Percentiles rank a stretch among this genome's conserved stretches.
Evolutionary conservation across 2,329 filamentous ascomycete genomes (phyloP).

Genomic region (Exophiala viscosa): DNA sequence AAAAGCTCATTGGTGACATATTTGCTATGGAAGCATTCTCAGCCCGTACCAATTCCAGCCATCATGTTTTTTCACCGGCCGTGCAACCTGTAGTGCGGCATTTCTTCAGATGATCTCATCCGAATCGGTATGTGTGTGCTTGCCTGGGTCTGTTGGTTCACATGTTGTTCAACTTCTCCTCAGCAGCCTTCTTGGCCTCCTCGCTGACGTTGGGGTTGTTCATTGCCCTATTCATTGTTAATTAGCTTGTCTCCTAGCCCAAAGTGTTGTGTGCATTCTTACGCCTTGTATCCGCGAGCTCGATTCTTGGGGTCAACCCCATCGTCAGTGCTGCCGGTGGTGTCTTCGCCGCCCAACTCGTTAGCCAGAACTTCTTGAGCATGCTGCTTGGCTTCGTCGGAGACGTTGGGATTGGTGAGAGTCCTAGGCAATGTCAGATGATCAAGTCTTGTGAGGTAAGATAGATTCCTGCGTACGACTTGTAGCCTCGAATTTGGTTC

Average conservation of each 20-base stretch:
- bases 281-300: constrained; percentile 25
- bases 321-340: neutral
- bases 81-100: too few relatives aligned
- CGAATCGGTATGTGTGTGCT: too few relatives aligned
- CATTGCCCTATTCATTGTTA: constrained; percentile 18
- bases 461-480: constrained; percentile 18
- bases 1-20: too few relatives aligned
- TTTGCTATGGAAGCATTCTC: too few relatives aligned
- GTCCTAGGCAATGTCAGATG: constrained; percentile 4
- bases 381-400: constrained; percentile 29
- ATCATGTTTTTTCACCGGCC: too few relatives aligned
- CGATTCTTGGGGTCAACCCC: constrained; percentile 20
- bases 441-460: neutral
- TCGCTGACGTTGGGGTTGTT: constrained; percentile 20
- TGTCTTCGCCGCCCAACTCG: constrained; percentile 19
- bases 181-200: constrained; percentile 22
- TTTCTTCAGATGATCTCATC: too few relatives aligned
- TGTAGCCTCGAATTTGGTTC: constrained; percentile 19
- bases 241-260: neutral
- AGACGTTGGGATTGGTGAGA: constrained; percentile 26
- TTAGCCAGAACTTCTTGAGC: constrained; percentile 28
- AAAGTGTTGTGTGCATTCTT: constrained; percentile 2
- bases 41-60: too few relatives aligned
- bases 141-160: too few relatives aligned
- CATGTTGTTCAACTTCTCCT: constrained; percentile 25